Percentiles rank a stretch among this genome's conserved stretches.
Conservation (phyloP, 371 early-diverging fungal genomes). For the Paraphysoderma sedebokerense region DNA sequence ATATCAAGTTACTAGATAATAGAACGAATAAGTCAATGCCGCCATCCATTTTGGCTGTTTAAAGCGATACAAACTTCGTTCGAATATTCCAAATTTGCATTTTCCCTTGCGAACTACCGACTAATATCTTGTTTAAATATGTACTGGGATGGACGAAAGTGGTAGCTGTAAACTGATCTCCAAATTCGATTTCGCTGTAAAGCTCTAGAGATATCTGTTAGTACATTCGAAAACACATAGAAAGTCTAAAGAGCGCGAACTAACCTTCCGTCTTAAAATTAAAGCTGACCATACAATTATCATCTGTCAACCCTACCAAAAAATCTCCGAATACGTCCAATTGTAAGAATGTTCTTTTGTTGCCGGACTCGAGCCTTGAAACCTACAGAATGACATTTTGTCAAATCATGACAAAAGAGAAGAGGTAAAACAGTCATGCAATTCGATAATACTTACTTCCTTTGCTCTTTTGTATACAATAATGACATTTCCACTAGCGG, state of each 20-base stretch:
- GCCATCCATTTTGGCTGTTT: conserved; percentile 5
- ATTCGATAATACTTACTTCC: conserved; percentile 25
- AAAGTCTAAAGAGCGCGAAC: not conserved
- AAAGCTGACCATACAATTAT: conserved; percentile 65
- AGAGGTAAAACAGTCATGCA: too few species aligned
- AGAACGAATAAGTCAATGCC: not conserved
- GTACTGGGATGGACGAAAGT: conserved; percentile 80
- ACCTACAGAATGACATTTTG: too few species aligned
- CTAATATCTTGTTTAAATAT: conserved; percentile 84
- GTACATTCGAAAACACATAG: not conserved
- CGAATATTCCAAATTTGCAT: conserved; percentile 88
- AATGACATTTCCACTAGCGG: conserved; percentile 44
- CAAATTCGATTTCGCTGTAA: conserved; percentile 60
- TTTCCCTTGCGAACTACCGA: conserved; percentile 66
- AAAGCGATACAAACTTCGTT: conserved; percentile 26
- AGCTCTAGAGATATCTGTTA: conserved; percentile 22
- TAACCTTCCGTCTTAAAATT: conserved; percentile 45
- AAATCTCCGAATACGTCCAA: conserved; percentile 55
- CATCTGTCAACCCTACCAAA: conserved; percentile 57
- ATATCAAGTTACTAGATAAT: conserved; percentile 43
- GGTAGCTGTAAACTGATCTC: conserved; percentile 45
- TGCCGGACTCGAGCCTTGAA: too few species aligned
- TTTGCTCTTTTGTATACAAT: conserved; percentile 52
- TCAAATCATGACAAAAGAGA: too few species aligned
- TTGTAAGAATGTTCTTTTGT: conserved; percentile 6